Percentiles rank a stretch among this genome's conserved stretches.
Conservation (phyloP, 352 stramenopile species). For the Phytophthora citricola region DNA sequence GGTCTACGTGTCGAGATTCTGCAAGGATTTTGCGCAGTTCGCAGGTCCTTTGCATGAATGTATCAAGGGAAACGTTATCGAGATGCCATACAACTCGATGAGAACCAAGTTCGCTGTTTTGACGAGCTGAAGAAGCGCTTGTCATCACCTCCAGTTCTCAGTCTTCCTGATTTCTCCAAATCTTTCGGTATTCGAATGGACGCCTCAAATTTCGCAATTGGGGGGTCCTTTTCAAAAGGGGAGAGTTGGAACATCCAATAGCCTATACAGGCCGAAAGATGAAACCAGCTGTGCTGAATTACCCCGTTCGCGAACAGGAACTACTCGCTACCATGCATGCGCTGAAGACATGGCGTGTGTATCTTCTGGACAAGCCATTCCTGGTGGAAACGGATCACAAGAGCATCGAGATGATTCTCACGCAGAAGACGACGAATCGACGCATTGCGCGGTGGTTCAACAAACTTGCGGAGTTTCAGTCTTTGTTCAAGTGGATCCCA, state of each 20-base stretch:
- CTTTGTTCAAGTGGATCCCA: slow-evolving; percentile 19
- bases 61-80: no score
- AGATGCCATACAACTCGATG: no score
- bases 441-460: slow-evolving; percentile 17
- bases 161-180: no score
- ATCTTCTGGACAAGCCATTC: slow-evolving; percentile 20
- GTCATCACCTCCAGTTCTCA: no score
- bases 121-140: no score
- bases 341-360: slow-evolving; percentile 8
- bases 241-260: slow-evolving; percentile 12
- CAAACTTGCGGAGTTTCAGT: slow-evolving; percentile 13
- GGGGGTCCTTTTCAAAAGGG: background rate
- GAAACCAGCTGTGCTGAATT: slow-evolving; percentile 16
- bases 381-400: slow-evolving; percentile 23
- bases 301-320: slow-evolving; percentile 10
- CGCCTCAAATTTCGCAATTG: no score
- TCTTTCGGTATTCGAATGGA: no score
- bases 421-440: slow-evolving; percentile 19
- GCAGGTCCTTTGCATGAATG: no score
- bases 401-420: slow-evolving; percentile 16
- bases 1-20: no score
- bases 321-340: slow-evolving; percentile 13
- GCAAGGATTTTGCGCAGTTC: no score
- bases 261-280: slow-evolving; percentile 13
- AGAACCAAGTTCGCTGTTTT: no score